phyloP scores from a whole-genome alignment of 176 grass and related monocot genomes.

The Rhipidocladum racemiflorum region DNA sequence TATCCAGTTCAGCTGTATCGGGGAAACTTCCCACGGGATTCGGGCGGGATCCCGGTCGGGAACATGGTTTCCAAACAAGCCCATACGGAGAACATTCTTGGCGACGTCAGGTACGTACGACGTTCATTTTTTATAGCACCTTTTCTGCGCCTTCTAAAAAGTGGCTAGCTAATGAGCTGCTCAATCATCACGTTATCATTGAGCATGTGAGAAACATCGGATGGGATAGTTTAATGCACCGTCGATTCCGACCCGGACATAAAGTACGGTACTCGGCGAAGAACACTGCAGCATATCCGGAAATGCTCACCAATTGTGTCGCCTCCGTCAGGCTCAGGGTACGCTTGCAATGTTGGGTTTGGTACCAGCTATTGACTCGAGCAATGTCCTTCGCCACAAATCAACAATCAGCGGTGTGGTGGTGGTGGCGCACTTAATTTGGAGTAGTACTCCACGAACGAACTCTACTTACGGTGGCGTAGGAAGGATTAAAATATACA shows the following conservation, averaged over 20 bases:
- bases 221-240: not conserved
- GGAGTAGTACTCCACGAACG: no score
- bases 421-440: no score
- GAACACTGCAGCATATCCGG: constrained; percentile 43
- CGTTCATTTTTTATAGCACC: not conserved
- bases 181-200: constrained; percentile 17
- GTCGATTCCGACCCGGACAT: not conserved
- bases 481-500: no score
- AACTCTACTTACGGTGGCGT: no score
- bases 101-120: not conserved
- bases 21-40: no score
- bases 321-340: not conserved
- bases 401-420: not conserved
- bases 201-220: not conserved
- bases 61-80: no score
- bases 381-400: not conserved
- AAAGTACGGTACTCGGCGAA: constrained; percentile 27
- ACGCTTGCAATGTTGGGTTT: constrained; percentile 9
- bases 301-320: not conserved
- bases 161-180: not conserved
- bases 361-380: not conserved
- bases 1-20: no score
- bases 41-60: no score
- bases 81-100: not conserved
- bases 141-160: not conserved